Evolutionary conservation across 2,329 filamentous ascomycete species (phyloP).

Genomic region (Ambrosiella xylebori): DNA sequence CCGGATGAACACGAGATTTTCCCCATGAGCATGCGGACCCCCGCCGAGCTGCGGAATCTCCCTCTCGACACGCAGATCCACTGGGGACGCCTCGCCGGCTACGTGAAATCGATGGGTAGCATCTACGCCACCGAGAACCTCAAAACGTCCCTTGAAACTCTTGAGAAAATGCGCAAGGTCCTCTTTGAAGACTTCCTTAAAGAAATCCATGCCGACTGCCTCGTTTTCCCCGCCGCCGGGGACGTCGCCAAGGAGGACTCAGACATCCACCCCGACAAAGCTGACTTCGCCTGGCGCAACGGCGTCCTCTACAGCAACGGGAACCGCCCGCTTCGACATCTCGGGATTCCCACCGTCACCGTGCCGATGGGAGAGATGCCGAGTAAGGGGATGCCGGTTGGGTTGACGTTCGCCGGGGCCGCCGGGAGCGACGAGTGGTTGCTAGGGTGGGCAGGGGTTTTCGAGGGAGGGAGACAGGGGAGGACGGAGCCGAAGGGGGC

Average conservation of each 20-base stretch:
- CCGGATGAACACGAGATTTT: constrained; percentile 25
- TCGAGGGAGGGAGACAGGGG: constrained; percentile 10
- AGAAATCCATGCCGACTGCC: constrained; percentile 23
- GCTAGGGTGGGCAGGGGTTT: constrained; percentile 16
- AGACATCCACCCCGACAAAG: constrained; percentile 20
- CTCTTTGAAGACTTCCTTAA: constrained; percentile 36
- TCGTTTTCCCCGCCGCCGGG: constrained; percentile 32
- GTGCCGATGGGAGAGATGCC: constrained; percentile 35
- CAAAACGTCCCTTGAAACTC: constrained; percentile 24
- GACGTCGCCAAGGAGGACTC: constrained; percentile 32
- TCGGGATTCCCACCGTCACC: constrained; percentile 36
- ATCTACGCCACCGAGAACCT: constrained; percentile 28
- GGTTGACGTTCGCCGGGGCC: constrained; percentile 33
- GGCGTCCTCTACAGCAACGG: constrained; percentile 38
- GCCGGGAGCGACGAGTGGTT: constrained; percentile 27
- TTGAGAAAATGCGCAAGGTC: constrained; percentile 31
- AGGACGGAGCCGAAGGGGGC: constrained; percentile 13
- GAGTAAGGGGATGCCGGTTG: constrained; percentile 32
- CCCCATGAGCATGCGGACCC: constrained; percentile 17
- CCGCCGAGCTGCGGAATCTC: constrained; percentile 13
- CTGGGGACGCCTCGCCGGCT: constrained; percentile 15
- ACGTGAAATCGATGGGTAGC: constrained; percentile 15
- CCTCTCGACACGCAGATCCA: constrained; percentile 14
- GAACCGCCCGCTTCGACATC: constrained; percentile 33
- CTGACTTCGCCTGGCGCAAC: constrained; percentile 18